Conservation (phyloP, 129 eudicot species). For the Centella asiatica region DNA sequence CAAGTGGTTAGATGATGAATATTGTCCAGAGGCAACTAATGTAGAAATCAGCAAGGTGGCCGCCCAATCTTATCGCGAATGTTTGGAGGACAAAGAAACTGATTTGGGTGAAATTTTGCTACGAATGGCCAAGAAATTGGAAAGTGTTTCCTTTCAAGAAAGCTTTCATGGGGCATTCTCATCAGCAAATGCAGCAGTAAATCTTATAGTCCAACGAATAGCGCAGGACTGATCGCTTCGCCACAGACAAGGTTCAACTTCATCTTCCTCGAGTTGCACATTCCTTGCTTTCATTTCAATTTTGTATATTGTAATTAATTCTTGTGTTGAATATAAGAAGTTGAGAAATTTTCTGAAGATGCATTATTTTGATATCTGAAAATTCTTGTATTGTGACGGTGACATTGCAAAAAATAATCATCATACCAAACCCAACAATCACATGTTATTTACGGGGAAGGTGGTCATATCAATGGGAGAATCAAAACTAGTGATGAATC, state of each 20-base stretch:
- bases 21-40: slow-evolving; percentile 73
- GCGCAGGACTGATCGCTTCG: slow-evolving; percentile 31
- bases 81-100: slow-evolving; percentile 47
- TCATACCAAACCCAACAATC: too few species aligned
- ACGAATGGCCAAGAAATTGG: slow-evolving; percentile 70
- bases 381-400: too few species aligned
- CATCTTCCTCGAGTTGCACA: too few species aligned
- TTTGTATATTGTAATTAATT: too few species aligned
- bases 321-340: too few species aligned
- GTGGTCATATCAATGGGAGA: too few species aligned
- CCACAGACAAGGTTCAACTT: slow-evolving; percentile 27
- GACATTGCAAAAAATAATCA: too few species aligned
- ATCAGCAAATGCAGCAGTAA: slow-evolving; percentile 90
- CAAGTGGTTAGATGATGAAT: slow-evolving; percentile 94
- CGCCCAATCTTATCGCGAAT: slow-evolving; percentile 57
- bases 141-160: slow-evolving; percentile 67
- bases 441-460: too few species aligned
- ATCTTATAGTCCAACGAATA: slow-evolving; percentile 68
- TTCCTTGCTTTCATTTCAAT: too few species aligned
- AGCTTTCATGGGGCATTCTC: slow-evolving; percentile 97
- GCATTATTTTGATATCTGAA: too few species aligned
- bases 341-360: too few species aligned
- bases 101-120: slow-evolving; percentile 80
- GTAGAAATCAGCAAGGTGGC: slow-evolving; percentile 82
- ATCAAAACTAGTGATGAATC: too few species aligned